phyloP scores from a whole-genome alignment of 1,284 basidiomycete genomes.

The Inonotus hispidus region DNA sequence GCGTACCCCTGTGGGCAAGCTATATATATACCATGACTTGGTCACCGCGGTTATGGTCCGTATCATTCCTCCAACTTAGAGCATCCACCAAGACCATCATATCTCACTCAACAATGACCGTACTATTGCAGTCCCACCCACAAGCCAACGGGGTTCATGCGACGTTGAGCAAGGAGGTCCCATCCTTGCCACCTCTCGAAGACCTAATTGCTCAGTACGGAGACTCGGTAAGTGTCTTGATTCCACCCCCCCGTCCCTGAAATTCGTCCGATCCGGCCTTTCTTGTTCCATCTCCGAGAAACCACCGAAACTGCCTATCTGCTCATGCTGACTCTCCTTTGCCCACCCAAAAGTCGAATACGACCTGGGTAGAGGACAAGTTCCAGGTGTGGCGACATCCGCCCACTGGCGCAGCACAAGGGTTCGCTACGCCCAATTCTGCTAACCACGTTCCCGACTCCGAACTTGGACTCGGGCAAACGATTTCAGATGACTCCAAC shows the following conservation, averaged over 20 bases:
- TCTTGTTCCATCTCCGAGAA: neutral
- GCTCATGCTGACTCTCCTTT: neutral
- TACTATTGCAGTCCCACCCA: neutral
- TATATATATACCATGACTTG: neutral
- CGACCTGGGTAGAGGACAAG: slow-evolving; percentile 50
- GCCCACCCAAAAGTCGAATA: slow-evolving; percentile 34
- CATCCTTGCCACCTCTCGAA: slow-evolving; percentile 3
- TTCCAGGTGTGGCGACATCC: slow-evolving; percentile 47
- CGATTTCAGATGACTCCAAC: neutral
- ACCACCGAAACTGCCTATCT: neutral
- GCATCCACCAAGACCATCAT: neutral
- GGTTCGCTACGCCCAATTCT: slow-evolving; percentile 35
- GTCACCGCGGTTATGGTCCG: neutral
- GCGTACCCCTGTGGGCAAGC: neutral
- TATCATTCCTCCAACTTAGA: neutral
- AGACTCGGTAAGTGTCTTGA: slow-evolving; percentile 31
- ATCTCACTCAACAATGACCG: neutral
- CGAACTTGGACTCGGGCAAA: neutral
- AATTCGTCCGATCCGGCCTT: neutral
- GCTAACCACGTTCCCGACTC: slow-evolving; percentile 20
- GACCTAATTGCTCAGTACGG: slow-evolving; percentile 50
- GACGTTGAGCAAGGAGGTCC: neutral
- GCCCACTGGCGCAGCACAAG: slow-evolving; percentile 42
- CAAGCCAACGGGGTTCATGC: neutral
- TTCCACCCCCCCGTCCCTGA: neutral